Evolutionary conservation across 176 grass and related monocot genomes (phyloP), one percentile per base, ranked within the genome.

Genomic region (Typha latifolia): DNA sequence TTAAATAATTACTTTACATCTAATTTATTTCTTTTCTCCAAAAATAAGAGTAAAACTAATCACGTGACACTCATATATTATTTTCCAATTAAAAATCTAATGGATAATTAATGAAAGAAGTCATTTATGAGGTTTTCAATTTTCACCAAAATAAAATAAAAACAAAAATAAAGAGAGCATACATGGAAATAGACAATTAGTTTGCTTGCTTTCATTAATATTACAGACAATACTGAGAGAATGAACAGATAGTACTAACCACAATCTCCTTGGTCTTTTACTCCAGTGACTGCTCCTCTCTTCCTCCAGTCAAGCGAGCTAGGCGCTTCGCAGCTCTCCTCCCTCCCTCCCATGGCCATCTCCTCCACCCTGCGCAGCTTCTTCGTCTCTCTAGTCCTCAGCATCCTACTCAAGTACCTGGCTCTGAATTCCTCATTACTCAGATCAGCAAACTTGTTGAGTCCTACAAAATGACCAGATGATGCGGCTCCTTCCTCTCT

Each of bases 381-480:
- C 37, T 43, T 43, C 37, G 37, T 9, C 37, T 69, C 57, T 70
- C 59, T 79, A 19, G 16, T 18, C 48, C 13, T 70, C 8, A 59
- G 59, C 61, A 79, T 84, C 76, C 61, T 78, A 26, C 81, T 84
- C 53, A 75, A 7, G 37, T 84, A 78, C 65, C 51, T 79, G 23
- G 55, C 76, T 47, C 49, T 84, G 76, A 84, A 84, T 55, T 84
- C 75, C 70, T 84, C 76, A 24, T 79, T 79, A 29, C 81, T 84
- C 81, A 84, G 62, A 79, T 84, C 81, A 15, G 81, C 81, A 72
- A 84, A 78, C 62, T 63, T 79, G n/a, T 84, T 84, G 59, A 84
- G 67, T 1, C 81, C 81, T 2, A 84, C 75, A 47, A 48, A 64
- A 62, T 84, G 81, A 12, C 23, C 57, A 9, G 34, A 37, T 15